phyloP scores from a whole-genome alignment of 2,329 filamentous ascomycete genomes.

The Diaporthe longicolla region DNA sequence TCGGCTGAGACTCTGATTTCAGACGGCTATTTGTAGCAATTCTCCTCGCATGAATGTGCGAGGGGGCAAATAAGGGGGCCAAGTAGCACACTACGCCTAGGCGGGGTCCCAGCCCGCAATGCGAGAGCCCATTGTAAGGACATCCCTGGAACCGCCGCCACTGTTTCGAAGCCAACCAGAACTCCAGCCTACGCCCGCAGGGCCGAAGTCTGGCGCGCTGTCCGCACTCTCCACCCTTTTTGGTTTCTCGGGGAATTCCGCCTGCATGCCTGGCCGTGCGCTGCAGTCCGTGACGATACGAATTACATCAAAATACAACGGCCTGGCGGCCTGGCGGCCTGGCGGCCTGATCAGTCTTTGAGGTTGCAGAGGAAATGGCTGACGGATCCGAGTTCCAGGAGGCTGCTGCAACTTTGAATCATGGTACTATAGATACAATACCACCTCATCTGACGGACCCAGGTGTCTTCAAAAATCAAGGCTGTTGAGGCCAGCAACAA shows the following conservation, averaged over 20 bases:
- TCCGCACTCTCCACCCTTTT: constrained; percentile 7
- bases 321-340: neutral
- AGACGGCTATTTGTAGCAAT: constrained; percentile 25
- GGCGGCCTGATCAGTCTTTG: neutral
- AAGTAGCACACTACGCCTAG: constrained; percentile 4
- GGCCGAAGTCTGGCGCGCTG: neutral
- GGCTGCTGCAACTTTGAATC: neutral
- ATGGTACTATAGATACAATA: neutral
- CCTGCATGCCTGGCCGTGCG: neutral
- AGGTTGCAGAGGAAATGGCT: neutral
- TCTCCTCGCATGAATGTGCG: constrained; percentile 7
- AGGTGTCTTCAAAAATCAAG: neutral
- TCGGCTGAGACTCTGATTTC: neutral
- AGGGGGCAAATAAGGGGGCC: constrained; percentile 13
- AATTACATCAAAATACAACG: neutral
- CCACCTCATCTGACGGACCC: neutral
- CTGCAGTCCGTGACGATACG: neutral
- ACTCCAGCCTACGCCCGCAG: constrained; percentile 14
- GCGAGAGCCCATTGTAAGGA: constrained; percentile 7
- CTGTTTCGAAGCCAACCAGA: constrained; percentile 18
- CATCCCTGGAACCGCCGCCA: constrained; percentile 17
- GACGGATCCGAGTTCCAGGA: neutral
- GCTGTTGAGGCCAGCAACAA: neutral
- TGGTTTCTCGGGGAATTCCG: constrained; percentile 9
- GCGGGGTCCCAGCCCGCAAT: constrained; percentile 21